Evolutionary conservation across 177 flowering plant genomes (phyloP), one percentile per base, ranked within the genome.

Genomic region (Telopea speciosissima): DNA sequence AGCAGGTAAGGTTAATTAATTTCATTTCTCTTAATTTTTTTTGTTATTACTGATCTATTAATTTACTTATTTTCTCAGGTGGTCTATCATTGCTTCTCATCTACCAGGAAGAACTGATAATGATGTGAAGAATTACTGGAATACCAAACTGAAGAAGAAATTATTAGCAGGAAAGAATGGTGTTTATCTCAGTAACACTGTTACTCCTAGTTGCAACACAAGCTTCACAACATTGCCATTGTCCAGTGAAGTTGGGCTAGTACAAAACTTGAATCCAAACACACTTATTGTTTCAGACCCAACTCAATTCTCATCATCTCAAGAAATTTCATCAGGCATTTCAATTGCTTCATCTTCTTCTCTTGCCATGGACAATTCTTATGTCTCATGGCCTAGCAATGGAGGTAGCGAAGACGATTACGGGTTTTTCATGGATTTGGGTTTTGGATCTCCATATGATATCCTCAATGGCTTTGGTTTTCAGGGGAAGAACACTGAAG

Each of bases 1-100:
- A 89, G 89, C 80, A 88, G 90, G 94, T 80, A 71, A 74, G n/a
- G 81, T 77, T 52, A 13, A 26, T 62, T 65, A 12, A n/a, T n/a
- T n/a, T n/a, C n/a, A n/a, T n/a, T n/a, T n/a, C n/a, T n/a, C n/a
- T n/a, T n/a, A n/a, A n/a, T n/a, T n/a, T 54, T 19, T 61, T 1
- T 9, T 49, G 16, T 49, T 21, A 24, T 44, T 67, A 8, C 2
- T 59, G 45, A 21, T 70, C 40, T 10, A n/a, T n/a, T 54, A 28
- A 17, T 33, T 70, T 0, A 1, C 1, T 21, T 45, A 6, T 5
- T 70, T 28, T 26, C n/a, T n/a, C n/a, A n/a, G n/a, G n/a, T n/a
- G n/a, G n/a, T n/a, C n/a, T n/a, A n/a, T n/a, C n/a, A n/a, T n/a
- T n/a, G n/a, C n/a, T n/a, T n/a, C n/a, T n/a, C n/a, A n/a, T n/a